Conservation (phyloP, 768 basidiomycete genomes). For the Chalciporus piperatus region DNA sequence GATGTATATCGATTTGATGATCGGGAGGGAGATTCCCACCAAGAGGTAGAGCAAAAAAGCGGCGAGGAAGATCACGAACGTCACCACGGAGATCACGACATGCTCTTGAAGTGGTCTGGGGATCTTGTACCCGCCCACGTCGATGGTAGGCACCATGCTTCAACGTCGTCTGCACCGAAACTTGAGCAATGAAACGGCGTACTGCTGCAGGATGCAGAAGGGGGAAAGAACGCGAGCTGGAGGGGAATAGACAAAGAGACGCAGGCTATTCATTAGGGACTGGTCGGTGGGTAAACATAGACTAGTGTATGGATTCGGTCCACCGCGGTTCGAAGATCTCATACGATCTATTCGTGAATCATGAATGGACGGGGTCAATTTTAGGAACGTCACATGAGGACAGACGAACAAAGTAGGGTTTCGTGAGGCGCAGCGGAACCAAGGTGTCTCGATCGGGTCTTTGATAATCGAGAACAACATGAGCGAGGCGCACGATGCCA, state of each 20-base stretch:
- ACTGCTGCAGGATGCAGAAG: background rate
- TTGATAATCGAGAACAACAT: too few species aligned
- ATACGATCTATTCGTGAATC: too few species aligned
- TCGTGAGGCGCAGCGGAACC: background rate
- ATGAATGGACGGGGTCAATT: too few species aligned
- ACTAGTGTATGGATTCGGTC: background rate
- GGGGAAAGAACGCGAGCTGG: background rate
- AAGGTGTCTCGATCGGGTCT: slow-evolving; percentile 6
- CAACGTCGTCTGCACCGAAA: background rate
- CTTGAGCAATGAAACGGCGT: background rate
- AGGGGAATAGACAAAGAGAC: too few species aligned
- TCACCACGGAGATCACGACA: slow-evolving; percentile 43
- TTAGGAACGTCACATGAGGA: background rate
- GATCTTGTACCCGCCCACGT: slow-evolving; percentile 17
- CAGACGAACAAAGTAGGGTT: background rate
- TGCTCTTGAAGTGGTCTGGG: slow-evolving; percentile 44
- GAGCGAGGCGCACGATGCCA: too few species aligned
- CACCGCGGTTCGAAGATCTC: too few species aligned
- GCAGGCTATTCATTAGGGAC: background rate
- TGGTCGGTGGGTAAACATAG: background rate
- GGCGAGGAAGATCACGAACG: slow-evolving; percentile 48
- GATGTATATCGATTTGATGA: slow-evolving; percentile 68
- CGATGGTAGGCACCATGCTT: slow-evolving; percentile 15
- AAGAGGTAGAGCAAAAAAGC: slow-evolving; percentile 76
- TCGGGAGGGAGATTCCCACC: slow-evolving; percentile 71